Conservation (phyloP, 106 monocot species). For the Dendrobium catenatum region DNA sequence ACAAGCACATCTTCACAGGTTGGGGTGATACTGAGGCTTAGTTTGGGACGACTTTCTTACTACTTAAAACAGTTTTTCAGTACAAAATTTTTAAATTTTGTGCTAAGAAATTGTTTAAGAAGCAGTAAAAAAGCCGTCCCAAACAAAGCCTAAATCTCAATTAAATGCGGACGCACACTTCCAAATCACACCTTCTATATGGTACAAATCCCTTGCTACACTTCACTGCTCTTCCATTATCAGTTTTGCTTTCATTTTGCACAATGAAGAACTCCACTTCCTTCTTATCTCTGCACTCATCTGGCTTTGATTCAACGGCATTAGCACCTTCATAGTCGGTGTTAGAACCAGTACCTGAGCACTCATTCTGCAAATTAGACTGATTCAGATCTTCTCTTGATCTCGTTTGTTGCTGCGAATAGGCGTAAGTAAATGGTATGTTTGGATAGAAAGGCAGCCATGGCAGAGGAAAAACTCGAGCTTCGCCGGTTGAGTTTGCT, state of each 20-base stretch:
- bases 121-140: too few relatives aligned
- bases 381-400: neutral
- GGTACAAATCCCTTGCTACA: neutral
- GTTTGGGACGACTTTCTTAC: too few relatives aligned
- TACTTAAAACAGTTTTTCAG: too few relatives aligned
- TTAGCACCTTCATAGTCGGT: neutral
- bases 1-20: conserved; percentile 2
- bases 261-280: neutral
- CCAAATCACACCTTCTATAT: neutral
- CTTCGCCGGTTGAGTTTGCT: neutral
- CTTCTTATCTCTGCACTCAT: neutral
- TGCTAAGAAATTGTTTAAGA: too few relatives aligned
- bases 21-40: neutral
- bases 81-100: too few relatives aligned
- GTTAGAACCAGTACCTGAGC: neutral
- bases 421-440: neutral
- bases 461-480: neutral
- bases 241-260: neutral
- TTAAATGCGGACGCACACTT: neutral
- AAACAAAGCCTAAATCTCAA: too few relatives aligned
- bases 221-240: neutral
- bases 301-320: neutral
- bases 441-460: neutral
- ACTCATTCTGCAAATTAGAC: neutral
- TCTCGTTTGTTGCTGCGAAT: neutral